Evolutionary conservation across 2,329 filamentous ascomycete genomes (phyloP).

Genomic region (Diaporthe longicolla): DNA sequence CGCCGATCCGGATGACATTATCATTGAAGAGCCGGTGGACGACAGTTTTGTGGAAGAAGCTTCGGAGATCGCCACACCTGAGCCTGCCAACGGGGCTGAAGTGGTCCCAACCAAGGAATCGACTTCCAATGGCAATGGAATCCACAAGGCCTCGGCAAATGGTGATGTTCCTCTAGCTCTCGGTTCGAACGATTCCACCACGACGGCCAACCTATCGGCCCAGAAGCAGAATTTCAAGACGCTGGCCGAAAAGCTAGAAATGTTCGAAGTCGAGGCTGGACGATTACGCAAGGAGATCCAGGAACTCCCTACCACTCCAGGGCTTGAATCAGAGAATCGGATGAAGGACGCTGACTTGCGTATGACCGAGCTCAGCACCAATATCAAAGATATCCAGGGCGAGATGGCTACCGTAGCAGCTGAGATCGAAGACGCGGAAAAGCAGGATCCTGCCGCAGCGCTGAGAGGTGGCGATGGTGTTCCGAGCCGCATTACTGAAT

Average conservation of each 20-base stretch:
- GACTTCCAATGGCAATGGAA: slow-evolving; percentile 30
- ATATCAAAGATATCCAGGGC: slow-evolving; percentile 52
- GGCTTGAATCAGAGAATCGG: slow-evolving; percentile 39
- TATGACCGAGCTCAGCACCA: slow-evolving; percentile 50
- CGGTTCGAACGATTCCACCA: slow-evolving; percentile 41
- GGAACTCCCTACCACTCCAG: slow-evolving; percentile 44
- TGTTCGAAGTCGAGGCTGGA: slow-evolving; percentile 51
- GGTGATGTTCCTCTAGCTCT: not conserved
- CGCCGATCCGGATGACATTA: slow-evolving; percentile 62
- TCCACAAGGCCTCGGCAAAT: not conserved
- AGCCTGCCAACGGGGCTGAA: slow-evolving; percentile 40
- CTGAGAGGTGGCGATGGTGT: slow-evolving; percentile 45
- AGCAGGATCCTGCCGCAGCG: slow-evolving; percentile 41
- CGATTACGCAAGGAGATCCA: slow-evolving; percentile 51
- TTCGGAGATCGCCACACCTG: slow-evolving; percentile 38
- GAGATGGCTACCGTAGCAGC: slow-evolving; percentile 55
- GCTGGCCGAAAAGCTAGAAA: slow-evolving; percentile 52
- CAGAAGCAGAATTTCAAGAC: slow-evolving; percentile 54
- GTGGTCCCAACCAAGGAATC: slow-evolving; percentile 41
- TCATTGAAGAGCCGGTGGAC: slow-evolving; percentile 60
- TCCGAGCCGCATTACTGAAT: slow-evolving; percentile 59
- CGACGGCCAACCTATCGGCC: slow-evolving; percentile 46
- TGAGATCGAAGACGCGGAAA: slow-evolving; percentile 54
- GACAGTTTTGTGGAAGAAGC: slow-evolving; percentile 36
- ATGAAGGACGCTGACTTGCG: slow-evolving; percentile 50